A percentile compares a stretch with the other conserved stretches of the same genome.
These are phyloP conservation scores for Aspergillus sclerotioniger DNA, from an alignment of 495 filamentous ascomycete species.

Conservation along the genomic window DNA sequence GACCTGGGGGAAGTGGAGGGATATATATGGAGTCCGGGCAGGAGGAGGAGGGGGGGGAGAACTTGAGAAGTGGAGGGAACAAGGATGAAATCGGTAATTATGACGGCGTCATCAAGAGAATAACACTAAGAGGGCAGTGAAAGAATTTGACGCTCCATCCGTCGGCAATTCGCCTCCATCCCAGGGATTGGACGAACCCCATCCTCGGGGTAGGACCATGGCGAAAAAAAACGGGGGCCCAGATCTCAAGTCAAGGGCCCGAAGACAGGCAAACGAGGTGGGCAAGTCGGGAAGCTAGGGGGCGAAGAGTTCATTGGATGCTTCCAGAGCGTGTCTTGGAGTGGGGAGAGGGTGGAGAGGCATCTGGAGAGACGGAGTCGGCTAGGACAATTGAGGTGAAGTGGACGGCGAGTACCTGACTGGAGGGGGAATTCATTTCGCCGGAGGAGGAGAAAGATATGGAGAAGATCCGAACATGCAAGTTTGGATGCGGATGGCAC, in stretches of 20 bases:
- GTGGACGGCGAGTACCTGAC: neutral
- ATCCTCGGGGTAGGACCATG: conserved; percentile 33
- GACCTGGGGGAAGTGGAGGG: conserved; percentile 18
- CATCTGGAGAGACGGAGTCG: conserved; percentile 1
- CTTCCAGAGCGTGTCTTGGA: conserved; percentile 9
- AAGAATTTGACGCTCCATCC: conserved; percentile 14
- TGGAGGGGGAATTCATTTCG: neutral
- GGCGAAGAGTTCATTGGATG: conserved; percentile 14
- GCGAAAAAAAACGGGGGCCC: conserved; percentile 34
- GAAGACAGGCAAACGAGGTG: conserved; percentile 8
- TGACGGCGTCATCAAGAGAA: conserved; percentile 3
- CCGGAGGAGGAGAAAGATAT: neutral
- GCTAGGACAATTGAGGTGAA: neutral
- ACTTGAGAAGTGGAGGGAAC: conserved; percentile 18
- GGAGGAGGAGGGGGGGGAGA: conserved; percentile 8
- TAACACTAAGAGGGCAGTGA: conserved; percentile 14
- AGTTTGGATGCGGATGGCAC: neutral
- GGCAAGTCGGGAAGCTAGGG: conserved; percentile 9
- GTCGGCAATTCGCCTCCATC: conserved; percentile 26
- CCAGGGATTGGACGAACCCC: conserved; percentile 24
- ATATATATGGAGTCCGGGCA: conserved; percentile 9
- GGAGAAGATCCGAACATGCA: neutral
- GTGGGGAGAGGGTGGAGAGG: conserved; percentile 12
- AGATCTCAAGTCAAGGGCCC: conserved; percentile 29
- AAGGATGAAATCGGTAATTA: conserved; percentile 4